phyloP scores from a whole-genome alignment of 306 rosid species.

The Begonia loranthoides region DNA sequence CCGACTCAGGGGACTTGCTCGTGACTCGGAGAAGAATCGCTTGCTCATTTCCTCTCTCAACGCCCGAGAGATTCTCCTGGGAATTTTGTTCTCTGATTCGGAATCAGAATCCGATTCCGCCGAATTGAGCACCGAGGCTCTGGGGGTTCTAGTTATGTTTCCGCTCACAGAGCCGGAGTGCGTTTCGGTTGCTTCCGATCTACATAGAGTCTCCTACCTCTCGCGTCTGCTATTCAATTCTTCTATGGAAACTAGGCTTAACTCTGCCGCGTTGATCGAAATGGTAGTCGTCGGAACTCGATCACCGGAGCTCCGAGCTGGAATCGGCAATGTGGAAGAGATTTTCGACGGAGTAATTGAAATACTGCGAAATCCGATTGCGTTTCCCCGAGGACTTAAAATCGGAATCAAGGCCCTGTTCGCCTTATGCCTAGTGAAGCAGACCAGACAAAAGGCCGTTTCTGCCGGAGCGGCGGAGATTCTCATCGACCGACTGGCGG shows the following conservation, averaged over 20 bases:
- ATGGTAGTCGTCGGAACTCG: slow-evolving; percentile 53
- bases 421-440: slow-evolving; percentile 62
- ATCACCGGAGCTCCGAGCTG: slow-evolving; percentile 47
- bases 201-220: slow-evolving; percentile 24
- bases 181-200: slow-evolving; percentile 31
- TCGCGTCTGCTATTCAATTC: slow-evolving; percentile 29
- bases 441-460: slow-evolving; percentile 61
- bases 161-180: slow-evolving; percentile 54
- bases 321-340: slow-evolving; percentile 43
- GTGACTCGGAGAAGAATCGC: slow-evolving; percentile 85
- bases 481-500: slow-evolving; percentile 51
- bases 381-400: slow-evolving; percentile 53
- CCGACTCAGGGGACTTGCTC: slow-evolving; percentile 56
- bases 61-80: slow-evolving; percentile 24
- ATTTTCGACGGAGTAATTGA: slow-evolving; percentile 63
- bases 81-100: slow-evolving; percentile 20
- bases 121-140: slow-evolving; percentile 54
- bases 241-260: slow-evolving; percentile 47
- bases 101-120: slow-evolving; percentile 11
- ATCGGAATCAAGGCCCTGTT: slow-evolving; percentile 68
- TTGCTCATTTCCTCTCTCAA: slow-evolving; percentile 46
- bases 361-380: slow-evolving; percentile 31
- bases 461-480: slow-evolving; percentile 57
- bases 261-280: slow-evolving; percentile 69
- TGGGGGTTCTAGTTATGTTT: slow-evolving; percentile 47